These are phyloP conservation scores for Rhodotorula taiwanensis DNA, from an alignment of 768 basidiomycete genomes.

Conservation along the genomic window DNA sequence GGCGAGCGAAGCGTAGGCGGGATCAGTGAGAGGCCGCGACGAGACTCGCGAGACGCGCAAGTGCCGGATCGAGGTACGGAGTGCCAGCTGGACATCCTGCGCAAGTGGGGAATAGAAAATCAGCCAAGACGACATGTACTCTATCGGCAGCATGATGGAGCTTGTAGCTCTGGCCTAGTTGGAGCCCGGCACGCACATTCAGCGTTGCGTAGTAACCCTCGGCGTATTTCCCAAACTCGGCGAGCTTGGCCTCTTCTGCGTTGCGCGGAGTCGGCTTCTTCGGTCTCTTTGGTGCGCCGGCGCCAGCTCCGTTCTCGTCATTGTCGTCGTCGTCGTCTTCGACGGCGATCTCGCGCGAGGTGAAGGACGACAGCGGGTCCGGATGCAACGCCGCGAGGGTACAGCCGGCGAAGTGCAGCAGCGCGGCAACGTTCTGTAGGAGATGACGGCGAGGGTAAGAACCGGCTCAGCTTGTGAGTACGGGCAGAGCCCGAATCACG, in stretches of 20 bases:
- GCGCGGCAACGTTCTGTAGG: constrained; percentile 28
- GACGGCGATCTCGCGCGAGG: constrained; percentile 13
- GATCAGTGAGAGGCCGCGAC: constrained; percentile 22
- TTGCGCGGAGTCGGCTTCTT: not conserved
- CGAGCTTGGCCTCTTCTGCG: constrained; percentile 9
- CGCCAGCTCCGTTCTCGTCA: too few species aligned
- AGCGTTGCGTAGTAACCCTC: constrained; percentile 32
- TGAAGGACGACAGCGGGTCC: constrained; percentile 29
- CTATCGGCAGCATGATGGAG: too few species aligned
- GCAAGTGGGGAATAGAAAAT: too few species aligned
- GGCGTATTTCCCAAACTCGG: constrained; percentile 24
- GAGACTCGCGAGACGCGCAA: constrained; percentile 21
- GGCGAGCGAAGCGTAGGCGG: constrained; percentile 11
- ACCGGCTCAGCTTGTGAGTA: too few species aligned
- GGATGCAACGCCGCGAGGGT: constrained; percentile 31
- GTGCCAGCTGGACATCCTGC: constrained; percentile 32
- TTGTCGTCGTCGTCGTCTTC: constrained; percentile 17
- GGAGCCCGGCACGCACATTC: constrained; percentile 10
- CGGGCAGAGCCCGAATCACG: not conserved
- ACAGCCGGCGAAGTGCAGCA: constrained; percentile 34
- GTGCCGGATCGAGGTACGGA: constrained; percentile 35
- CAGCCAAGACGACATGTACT: too few species aligned
- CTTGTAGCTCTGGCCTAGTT: not conserved
- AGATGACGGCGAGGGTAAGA: not conserved
- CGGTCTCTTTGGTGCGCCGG: not conserved